Evolutionary conservation across 345 rosid species (phyloP).

Genomic region (Hevea brasiliensis): DNA sequence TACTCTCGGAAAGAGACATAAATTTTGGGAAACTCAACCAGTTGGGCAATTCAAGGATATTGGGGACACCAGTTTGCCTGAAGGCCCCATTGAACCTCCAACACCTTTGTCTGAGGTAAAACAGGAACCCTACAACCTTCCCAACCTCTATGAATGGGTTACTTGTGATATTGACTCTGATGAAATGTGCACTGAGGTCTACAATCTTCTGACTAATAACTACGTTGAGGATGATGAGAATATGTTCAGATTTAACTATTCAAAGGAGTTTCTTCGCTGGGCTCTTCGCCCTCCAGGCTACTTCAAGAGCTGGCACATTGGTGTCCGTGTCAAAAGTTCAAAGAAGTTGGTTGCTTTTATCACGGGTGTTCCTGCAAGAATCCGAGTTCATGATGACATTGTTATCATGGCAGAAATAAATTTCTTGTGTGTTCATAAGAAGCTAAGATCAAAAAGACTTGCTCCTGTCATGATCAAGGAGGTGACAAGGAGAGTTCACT

Average conservation of each 20-base stretch:
- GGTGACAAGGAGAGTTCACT: constrained; percentile 80
- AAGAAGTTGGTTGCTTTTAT: constrained; percentile 85
- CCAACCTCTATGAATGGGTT: constrained; percentile 72
- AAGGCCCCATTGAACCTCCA: constrained; percentile 72
- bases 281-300: constrained; percentile 80
- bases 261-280: constrained; percentile 91
- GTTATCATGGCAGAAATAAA: constrained; percentile 89
- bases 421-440: constrained; percentile 92
- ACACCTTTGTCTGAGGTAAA: constrained; percentile 69
- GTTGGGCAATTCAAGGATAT: constrained; percentile 83
- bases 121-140: constrained; percentile 87
- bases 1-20: constrained; percentile 53
- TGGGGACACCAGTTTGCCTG: constrained; percentile 64
- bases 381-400: constrained; percentile 64
- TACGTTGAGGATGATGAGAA: constrained; percentile 93
- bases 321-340: constrained; percentile 74
- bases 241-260: constrained; percentile 91
- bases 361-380: constrained; percentile 78
- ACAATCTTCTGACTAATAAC: constrained; percentile 69
- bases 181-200: constrained; percentile 68
- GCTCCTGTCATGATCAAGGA: constrained; percentile 97
- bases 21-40: constrained; percentile 94
- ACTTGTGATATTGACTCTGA: constrained; percentile 79
- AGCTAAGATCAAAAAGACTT: constrained; percentile 85
- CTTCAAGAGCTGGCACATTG: constrained; percentile 77